Percentiles rank a stretch among this genome's conserved stretches.
phyloP scores from a whole-genome alignment of 2,329 filamentous ascomycete species.

The Cytospora chrysosperma region DNA sequence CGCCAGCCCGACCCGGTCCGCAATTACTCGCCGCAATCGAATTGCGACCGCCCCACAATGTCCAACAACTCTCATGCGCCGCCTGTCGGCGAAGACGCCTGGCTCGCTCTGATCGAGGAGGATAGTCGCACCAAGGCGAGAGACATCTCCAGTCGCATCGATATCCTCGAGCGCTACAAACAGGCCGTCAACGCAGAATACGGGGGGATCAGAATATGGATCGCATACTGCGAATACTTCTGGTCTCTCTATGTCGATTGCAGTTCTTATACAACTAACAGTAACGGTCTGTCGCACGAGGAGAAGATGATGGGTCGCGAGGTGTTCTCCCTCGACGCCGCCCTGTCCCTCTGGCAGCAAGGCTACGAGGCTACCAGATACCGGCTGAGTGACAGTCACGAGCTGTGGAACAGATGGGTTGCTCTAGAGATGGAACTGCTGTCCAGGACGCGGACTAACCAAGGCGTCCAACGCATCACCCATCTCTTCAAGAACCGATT shows the following conservation, averaged over 20 bases:
- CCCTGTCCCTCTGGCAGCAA: conserved; percentile 69
- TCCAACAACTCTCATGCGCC: conserved; percentile 33
- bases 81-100: conserved; percentile 73
- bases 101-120: conserved; percentile 76
- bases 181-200: conserved; percentile 70
- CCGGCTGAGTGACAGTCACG: conserved; percentile 73
- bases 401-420: conserved; percentile 78
- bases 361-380: conserved; percentile 71
- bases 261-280: conserved; percentile 46
- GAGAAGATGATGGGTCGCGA: conserved; percentile 69
- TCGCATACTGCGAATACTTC: conserved; percentile 75
- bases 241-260: conserved; percentile 67
- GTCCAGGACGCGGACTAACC: conserved; percentile 50
- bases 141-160: conserved; percentile 65
- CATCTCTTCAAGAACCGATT: conserved; percentile 70
- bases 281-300: conserved; percentile 61
- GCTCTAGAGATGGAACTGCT: conserved; percentile 70
- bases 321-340: conserved; percentile 66
- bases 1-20: not conserved
- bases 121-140: conserved; percentile 55
- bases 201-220: conserved; percentile 72
- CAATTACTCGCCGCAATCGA: not conserved
- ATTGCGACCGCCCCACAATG: conserved; percentile 37
- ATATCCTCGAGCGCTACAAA: conserved; percentile 70
- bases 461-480: conserved; percentile 63